phyloP scores from a whole-genome alignment of 768 basidiomycete genomes.

The Gelatoporia subvermispora region DNA sequence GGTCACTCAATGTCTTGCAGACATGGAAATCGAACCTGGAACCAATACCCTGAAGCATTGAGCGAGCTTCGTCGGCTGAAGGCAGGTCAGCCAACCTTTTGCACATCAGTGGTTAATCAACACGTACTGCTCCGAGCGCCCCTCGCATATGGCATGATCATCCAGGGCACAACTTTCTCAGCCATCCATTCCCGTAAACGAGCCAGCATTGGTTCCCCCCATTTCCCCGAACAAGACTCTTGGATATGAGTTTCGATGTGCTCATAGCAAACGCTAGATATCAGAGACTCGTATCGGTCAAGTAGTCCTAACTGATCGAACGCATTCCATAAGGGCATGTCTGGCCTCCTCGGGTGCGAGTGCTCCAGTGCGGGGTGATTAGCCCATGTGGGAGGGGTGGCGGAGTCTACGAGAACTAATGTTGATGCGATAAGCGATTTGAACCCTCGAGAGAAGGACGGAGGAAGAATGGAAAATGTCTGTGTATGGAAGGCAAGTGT shows the following conservation, averaged over 20 bases:
- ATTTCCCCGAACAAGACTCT: constrained; percentile 60
- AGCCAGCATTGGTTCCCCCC: constrained; percentile 61
- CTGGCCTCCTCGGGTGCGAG: constrained; percentile 23
- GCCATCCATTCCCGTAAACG: constrained; percentile 73
- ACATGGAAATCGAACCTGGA: constrained; percentile 89
- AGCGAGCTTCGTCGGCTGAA: constrained; percentile 66
- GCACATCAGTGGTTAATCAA: neutral
- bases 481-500: constrained; percentile 69
- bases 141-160: constrained; percentile 74
- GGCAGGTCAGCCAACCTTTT: too few species aligned
- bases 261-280: constrained; percentile 81
- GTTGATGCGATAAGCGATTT: constrained; percentile 61
- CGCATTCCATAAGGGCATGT: constrained; percentile 45
- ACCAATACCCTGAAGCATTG: constrained; percentile 71
- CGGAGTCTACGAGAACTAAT: constrained; percentile 24
- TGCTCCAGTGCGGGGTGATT: constrained; percentile 4
- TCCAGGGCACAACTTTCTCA: constrained; percentile 77
- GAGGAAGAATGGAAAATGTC: constrained; percentile 66
- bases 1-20: constrained; percentile 84
- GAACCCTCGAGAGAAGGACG: constrained; percentile 63
- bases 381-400: constrained; percentile 19
- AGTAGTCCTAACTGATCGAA: constrained; percentile 72
- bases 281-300: constrained; percentile 78
- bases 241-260: constrained; percentile 74
- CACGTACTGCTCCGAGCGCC: constrained; percentile 48